Base-by-base conservation (phyloP, 805 yeast species). In the Candida fluviatilis region DNA sequence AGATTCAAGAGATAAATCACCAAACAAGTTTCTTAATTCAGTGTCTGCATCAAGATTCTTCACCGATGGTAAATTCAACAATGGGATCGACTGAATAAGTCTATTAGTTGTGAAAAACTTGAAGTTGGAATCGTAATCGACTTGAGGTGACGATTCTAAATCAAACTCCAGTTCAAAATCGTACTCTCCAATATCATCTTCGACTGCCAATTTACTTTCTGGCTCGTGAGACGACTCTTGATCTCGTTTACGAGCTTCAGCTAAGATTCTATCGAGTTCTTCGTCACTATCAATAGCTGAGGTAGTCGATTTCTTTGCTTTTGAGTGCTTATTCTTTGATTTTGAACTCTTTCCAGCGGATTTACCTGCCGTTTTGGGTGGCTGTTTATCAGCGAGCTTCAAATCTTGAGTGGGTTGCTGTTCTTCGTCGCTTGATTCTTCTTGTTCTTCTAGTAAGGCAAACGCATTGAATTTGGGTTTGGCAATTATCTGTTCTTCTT, bases 21-120 rank as follows among this genome's bases (percentile, higher is more conserved):
- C 95, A 60, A 87, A 84, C 36, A 87, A 60, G 42, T 71, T 66
- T 40, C 75, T 75, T 50, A 82, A 80, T 53, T 87, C 95, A 29
- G 75, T 73, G 50, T 87, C 95, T 1, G 91, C 84, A 53, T 86
- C 91, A 32, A 87, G 62, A 41, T 78, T 73, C 40, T 73, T 72
- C 3, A 71, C 50, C 19, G 73, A 60, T 3, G 54, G 55, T 3
- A 81, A 57, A 12, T 70, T 59, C 11, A 82, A 54, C 6, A 77
- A 54, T 2, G 62, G 48, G 2, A 73, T 50, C 10, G 69, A 55
- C 24, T 58, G 51, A 31, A 58, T 51, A 36, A 78, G 69, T 39
- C 75, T 68, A 3, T 52, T 50, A 4, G 72, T 53, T 0, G 83
- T 80, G 51, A 76, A 75, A 41, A 54, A 58, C 35, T 65, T 51